phyloP scores from a whole-genome alignment of 805 yeast species.

The Cyberlindnera galapagoensis region DNA sequence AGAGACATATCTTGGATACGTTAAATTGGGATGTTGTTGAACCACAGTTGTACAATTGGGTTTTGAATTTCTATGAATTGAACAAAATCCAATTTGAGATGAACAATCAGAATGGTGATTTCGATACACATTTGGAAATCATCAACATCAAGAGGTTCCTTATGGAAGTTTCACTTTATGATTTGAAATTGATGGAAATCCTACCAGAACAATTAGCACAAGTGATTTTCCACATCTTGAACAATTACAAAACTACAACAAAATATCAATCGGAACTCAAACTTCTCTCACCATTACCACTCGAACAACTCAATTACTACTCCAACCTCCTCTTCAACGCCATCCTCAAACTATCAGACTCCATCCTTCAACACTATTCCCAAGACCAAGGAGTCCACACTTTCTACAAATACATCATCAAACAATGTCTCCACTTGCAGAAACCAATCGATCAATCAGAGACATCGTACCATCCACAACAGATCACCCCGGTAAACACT shows the following conservation, averaged over 20 bases:
- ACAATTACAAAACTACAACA: constrained; percentile 6
- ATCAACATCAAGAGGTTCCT: constrained; percentile 44
- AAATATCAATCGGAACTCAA: constrained; percentile 12
- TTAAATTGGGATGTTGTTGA: constrained; percentile 69
- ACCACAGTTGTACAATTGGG: constrained; percentile 49
- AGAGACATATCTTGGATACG: constrained; percentile 64
- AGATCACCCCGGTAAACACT: constrained; percentile 11
- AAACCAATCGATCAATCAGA: constrained; percentile 5
- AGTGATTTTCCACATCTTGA: constrained; percentile 17
- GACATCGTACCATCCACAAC: constrained; percentile 8
- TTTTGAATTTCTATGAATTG: constrained; percentile 35
- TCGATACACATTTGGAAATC: constrained; percentile 28
- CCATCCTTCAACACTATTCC: constrained; percentile 10
- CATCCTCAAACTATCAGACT: constrained; percentile 8
- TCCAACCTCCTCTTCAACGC: constrained; percentile 9
- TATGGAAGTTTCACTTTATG: constrained; percentile 42
- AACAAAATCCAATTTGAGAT: constrained; percentile 34
- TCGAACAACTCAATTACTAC: constrained; percentile 5
- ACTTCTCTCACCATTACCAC: constrained; percentile 9
- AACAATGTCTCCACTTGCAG: constrained; percentile 9
- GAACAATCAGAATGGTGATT: constrained; percentile 18
- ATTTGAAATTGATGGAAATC: constrained; percentile 36
- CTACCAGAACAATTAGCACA: constrained; percentile 25
- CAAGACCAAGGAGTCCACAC: constrained; percentile 12
- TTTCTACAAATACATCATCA: constrained; percentile 13